phyloP scores from a whole-genome alignment of 2,329 filamentous ascomycete genomes.

The Penicillium brasilianum region DNA sequence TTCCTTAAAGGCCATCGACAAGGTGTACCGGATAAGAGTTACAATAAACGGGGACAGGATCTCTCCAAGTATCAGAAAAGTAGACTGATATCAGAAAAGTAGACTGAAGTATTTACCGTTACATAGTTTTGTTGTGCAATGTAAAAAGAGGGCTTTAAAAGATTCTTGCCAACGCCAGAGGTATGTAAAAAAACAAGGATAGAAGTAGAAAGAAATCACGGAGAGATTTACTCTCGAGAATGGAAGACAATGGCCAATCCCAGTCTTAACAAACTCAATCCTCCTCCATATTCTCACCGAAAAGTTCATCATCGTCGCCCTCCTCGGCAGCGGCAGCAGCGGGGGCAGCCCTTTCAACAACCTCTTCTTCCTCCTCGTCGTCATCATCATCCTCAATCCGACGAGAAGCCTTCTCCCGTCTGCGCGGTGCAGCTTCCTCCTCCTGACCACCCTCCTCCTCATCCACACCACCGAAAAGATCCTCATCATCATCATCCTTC shows the following conservation, averaged over 20 bases:
- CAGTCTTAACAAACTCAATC: neutral
- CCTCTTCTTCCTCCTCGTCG: constrained; percentile 48
- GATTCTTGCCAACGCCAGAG: constrained; percentile 5
- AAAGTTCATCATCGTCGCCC: constrained; percentile 33
- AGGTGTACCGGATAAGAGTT: too few species aligned
- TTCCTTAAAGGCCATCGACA: too few species aligned
- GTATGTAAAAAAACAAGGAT: constrained; percentile 6
- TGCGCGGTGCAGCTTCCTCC: constrained; percentile 38
- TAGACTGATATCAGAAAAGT: too few species aligned
- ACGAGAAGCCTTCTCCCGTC: constrained; percentile 40
- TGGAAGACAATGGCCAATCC: neutral
- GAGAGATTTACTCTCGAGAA: too few species aligned
- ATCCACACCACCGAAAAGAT: constrained; percentile 36
- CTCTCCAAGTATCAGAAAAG: too few species aligned
- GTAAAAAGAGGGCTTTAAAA: neutral
- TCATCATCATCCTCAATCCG: constrained; percentile 48
- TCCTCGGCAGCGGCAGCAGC: constrained; percentile 32
- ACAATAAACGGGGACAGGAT: too few species aligned
- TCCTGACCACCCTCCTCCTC: constrained; percentile 54
- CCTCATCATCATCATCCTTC: constrained; percentile 28
- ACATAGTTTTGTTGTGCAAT: too few species aligned
- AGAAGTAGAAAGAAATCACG: neutral
- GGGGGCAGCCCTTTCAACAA: constrained; percentile 16
- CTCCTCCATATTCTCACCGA: constrained; percentile 7
- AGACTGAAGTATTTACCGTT: too few species aligned